A percentile compares a stretch with the other conserved stretches of the same genome.
Conservation (phyloP, 306 rosid genomes). For the Argentina anserina region DNA sequence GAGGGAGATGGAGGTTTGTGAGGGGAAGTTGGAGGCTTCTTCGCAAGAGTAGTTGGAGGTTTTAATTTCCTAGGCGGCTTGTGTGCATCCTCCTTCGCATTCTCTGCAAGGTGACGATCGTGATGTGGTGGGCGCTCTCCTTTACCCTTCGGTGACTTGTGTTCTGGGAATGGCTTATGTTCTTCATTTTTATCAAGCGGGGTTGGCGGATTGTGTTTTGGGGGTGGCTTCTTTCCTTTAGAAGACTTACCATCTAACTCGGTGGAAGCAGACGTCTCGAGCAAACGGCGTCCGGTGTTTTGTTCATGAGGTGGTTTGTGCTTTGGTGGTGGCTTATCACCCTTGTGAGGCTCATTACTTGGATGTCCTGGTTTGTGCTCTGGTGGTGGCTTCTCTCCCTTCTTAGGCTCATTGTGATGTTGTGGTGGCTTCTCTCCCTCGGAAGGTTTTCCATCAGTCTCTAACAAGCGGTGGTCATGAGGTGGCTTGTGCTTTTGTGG, state of each 20-base stretch:
- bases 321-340: conserved; percentile 8
- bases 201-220: conserved; percentile 12
- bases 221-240: conserved; percentile 6
- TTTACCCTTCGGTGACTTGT: not conserved
- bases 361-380: not conserved
- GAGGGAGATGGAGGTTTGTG: conserved; percentile 1
- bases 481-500: not conserved
- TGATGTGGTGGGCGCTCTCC: conserved; percentile 10
- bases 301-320: conserved; percentile 8
- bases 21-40: not conserved
- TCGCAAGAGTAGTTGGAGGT: not conserved
- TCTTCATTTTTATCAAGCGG: not conserved
- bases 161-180: conserved; percentile 1
- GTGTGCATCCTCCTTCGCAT: not conserved
- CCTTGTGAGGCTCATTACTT: not conserved
- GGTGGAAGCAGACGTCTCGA: not conserved
- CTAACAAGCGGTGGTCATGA: not conserved
- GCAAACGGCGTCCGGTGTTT: not conserved
- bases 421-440: conserved; percentile 8
- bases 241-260: conserved; percentile 3
- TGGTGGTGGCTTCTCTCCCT: conserved; percentile 6
- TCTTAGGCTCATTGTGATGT: not conserved
- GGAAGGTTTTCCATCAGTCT: not conserved
- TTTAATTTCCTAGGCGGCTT: conserved; percentile 11
- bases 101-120: not conserved